Percentiles rank a stretch among this genome's conserved stretches.
These are phyloP conservation scores for Aspergillus sp. DNA, from an alignment of 2,329 filamentous ascomycete species.

Conservation along the genomic window DNA sequence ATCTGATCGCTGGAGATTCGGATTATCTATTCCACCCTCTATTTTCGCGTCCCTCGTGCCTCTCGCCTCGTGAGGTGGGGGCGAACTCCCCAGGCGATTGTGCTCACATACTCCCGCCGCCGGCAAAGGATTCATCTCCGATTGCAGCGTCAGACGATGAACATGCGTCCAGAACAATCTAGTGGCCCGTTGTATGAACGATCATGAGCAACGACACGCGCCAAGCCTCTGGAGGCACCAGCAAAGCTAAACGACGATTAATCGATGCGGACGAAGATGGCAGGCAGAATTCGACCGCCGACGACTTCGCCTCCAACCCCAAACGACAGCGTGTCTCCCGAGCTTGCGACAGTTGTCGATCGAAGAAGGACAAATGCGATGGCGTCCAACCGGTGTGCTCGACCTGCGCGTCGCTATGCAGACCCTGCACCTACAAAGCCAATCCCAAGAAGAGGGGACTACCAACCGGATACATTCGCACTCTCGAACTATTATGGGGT, in stretches of 20 bases:
- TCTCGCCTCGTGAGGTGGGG: constrained; percentile 6
- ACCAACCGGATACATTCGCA: constrained; percentile 76
- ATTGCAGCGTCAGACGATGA: constrained; percentile 23
- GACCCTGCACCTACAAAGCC: constrained; percentile 69
- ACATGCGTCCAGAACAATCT: constrained; percentile 26
- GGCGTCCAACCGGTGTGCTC: constrained; percentile 66
- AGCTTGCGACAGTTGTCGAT: constrained; percentile 68
- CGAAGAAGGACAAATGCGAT: constrained; percentile 70
- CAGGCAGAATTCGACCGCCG: constrained; percentile 23
- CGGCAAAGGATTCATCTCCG: constrained; percentile 32
- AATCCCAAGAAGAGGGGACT: constrained; percentile 75
- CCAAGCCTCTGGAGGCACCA: constrained; percentile 29
- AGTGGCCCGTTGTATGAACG: constrained; percentile 26
- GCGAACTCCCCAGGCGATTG: not conserved
- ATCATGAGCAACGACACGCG: constrained; percentile 35
- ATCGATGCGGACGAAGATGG: constrained; percentile 31
- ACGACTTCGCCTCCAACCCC: constrained; percentile 33
- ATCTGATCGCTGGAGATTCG: not conserved
- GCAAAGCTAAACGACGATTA: constrained; percentile 32
- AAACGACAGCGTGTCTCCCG: constrained; percentile 67
- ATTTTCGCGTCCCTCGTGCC: not conserved
- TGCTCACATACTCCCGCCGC: constrained; percentile 21
- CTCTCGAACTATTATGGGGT: constrained; percentile 67
- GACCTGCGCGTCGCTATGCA: constrained; percentile 63
- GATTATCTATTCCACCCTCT: not conserved